phyloP scores from a whole-genome alignment of 495 filamentous ascomycete genomes.

The Trichocladium antarcticum region DNA sequence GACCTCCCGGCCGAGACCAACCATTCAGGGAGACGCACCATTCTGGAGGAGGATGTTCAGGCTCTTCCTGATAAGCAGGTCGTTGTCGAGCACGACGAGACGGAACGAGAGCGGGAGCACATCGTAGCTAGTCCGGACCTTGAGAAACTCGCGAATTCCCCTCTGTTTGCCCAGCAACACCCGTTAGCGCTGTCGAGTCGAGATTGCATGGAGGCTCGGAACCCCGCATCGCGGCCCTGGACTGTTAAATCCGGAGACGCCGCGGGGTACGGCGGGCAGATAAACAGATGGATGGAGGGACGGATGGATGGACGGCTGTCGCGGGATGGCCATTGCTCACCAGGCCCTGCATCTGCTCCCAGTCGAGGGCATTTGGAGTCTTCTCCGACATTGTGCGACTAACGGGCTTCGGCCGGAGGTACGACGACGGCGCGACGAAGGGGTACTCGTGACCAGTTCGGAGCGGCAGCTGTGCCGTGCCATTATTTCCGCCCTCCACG shows the following conservation, averaged over 20 bases:
- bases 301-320: conserved; percentile 17
- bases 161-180: conserved; percentile 39
- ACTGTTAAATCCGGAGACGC: not conserved
- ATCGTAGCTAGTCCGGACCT: conserved; percentile 93
- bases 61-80: conserved; percentile 92
- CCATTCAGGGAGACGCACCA: conserved; percentile 44
- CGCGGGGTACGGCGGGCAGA: not conserved
- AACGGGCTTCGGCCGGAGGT: conserved; percentile 57
- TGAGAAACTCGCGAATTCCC: conserved; percentile 90
- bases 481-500: conserved; percentile 18
- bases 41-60: conserved; percentile 94
- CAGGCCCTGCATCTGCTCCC: conserved; percentile 85
- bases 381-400: conserved; percentile 42
- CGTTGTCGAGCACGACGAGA: conserved; percentile 89
- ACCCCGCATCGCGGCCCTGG: conserved; percentile 22
- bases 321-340: conserved; percentile 45
- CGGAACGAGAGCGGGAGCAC: conserved; percentile 96
- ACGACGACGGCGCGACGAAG: conserved; percentile 73
- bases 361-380: conserved; percentile 65
- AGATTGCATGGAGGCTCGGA: conserved; percentile 2
- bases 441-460: conserved; percentile 42
- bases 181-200: conserved; percentile 9
- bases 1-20: not conserved
- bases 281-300: no score
- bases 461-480: conserved; percentile 19